phyloP scores from a whole-genome alignment of 2,329 filamentous ascomycete species.

The Albophoma yamanashiensis region DNA sequence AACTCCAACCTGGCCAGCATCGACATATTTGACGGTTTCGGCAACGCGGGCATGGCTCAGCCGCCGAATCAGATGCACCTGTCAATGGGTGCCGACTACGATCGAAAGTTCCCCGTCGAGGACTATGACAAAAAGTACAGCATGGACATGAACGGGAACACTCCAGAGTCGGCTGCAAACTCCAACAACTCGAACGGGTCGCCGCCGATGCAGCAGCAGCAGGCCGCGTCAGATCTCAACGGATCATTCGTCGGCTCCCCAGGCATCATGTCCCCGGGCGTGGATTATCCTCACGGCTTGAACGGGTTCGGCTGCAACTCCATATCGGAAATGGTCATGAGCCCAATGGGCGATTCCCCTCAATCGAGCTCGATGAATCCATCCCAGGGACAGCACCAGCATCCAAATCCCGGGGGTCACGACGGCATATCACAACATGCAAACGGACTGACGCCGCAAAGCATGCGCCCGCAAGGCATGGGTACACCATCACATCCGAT shows the following conservation, averaged over 20 bases:
- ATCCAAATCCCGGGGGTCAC: slow-evolving; percentile 17
- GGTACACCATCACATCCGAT: slow-evolving; percentile 16
- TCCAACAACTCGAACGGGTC: slow-evolving; percentile 19
- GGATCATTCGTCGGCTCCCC: slow-evolving; percentile 44
- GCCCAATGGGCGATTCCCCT: slow-evolving; percentile 25
- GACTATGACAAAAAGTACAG: slow-evolving; percentile 29
- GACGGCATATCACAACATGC: slow-evolving; percentile 16
- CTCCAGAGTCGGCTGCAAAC: slow-evolving; percentile 20
- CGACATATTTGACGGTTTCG: slow-evolving; percentile 58
- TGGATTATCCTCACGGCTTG: slow-evolving; percentile 36
- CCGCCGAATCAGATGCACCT: slow-evolving; percentile 30
- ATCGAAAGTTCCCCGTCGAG: slow-evolving; percentile 32
- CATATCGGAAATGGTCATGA: slow-evolving; percentile 45
- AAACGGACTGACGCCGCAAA: slow-evolving; percentile 11
- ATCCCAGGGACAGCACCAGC: slow-evolving; percentile 13
- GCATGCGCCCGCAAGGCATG: slow-evolving; percentile 14
- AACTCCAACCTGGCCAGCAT: slow-evolving; percentile 39
- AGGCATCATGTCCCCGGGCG: slow-evolving; percentile 38
- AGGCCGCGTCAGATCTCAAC: slow-evolving; percentile 24
- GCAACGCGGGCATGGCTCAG: slow-evolving; percentile 50
- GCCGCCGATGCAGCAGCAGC: slow-evolving; percentile 15
- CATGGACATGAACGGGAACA: slow-evolving; percentile 22
- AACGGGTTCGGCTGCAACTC: slow-evolving; percentile 31
- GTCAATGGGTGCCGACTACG: slow-evolving; percentile 36
- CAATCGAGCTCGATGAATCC: slow-evolving; percentile 10